Evolutionary conservation across 2,329 filamentous ascomycete genomes (phyloP).

Genomic region (Drechslerella coelobrocha): DNA sequence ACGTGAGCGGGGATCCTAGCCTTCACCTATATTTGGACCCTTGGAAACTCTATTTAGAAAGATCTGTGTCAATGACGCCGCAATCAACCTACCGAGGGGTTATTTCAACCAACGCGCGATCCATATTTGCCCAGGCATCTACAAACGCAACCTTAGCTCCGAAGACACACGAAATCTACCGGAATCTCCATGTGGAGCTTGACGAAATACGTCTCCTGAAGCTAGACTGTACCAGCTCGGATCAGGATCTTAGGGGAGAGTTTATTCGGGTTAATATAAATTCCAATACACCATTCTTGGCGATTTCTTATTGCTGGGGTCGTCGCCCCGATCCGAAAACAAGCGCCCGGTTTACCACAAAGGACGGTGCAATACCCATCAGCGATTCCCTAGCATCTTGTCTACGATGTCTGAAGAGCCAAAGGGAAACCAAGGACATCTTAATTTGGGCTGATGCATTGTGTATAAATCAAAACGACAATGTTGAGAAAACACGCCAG

Average conservation of each 20-base stretch:
- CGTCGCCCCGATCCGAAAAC: neutral
- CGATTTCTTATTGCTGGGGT: neutral
- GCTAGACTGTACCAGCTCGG: neutral
- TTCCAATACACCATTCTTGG: neutral
- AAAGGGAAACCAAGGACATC: neutral
- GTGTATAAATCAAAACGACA: conserved; percentile 11
- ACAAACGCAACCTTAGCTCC: neutral
- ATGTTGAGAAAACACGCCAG: conserved; percentile 5
- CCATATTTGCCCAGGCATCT: neutral
- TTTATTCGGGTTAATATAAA: neutral
- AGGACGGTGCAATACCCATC: neutral
- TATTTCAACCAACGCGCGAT: neutral
- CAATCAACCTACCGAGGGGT: neutral
- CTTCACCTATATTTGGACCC: neutral
- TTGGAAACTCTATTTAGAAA: neutral
- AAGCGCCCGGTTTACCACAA: neutral
- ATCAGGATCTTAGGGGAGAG: neutral
- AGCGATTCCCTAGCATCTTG: neutral
- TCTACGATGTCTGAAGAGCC: neutral
- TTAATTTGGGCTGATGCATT: conserved; percentile 9
- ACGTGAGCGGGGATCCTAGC: neutral
- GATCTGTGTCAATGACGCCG: neutral
- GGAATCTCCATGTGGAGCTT: neutral
- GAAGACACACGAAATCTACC: neutral
- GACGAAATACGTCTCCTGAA: neutral